Conservation (phyloP, 345 rosid genomes). For the Sisymbrium altissimum region DNA sequence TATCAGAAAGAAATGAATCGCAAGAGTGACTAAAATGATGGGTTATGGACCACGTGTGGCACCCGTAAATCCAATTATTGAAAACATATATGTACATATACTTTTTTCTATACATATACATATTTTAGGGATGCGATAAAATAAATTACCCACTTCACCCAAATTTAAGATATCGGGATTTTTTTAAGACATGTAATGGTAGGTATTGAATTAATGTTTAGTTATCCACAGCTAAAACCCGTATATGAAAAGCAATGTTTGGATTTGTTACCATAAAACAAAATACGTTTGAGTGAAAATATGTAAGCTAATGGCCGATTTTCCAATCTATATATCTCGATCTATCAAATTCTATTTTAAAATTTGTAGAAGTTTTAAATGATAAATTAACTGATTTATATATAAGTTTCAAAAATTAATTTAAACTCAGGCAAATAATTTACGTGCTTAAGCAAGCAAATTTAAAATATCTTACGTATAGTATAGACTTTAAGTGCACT, state of each 20-base stretch:
- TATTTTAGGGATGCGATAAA: background rate
- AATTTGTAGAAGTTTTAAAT: background rate
- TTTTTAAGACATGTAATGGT: background rate
- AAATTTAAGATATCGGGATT: background rate
- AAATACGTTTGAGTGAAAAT: background rate
- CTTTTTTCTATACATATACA: too few species aligned
- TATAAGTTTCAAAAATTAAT: background rate
- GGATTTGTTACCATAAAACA: background rate
- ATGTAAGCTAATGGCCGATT: background rate
- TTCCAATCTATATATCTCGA: background rate
- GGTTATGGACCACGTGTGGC: conserved; percentile 29
- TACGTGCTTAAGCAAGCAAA: background rate
- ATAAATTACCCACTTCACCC: background rate
- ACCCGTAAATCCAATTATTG: conserved; percentile 21
- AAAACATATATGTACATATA: background rate
- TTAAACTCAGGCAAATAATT: background rate
- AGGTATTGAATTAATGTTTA: background rate
- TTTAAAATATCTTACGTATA: background rate
- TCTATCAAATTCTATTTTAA: background rate
- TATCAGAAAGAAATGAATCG: background rate
- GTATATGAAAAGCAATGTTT: background rate
- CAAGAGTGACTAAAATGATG: conserved; percentile 21
- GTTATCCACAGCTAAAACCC: background rate
- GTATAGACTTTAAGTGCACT: background rate
- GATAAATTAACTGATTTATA: background rate